A percentile compares a stretch with the other conserved stretches of the same genome.
Evolutionary conservation across 371 early-diverging fungal genomes (phyloP).

Genomic region (Entomophthora muscae): DNA sequence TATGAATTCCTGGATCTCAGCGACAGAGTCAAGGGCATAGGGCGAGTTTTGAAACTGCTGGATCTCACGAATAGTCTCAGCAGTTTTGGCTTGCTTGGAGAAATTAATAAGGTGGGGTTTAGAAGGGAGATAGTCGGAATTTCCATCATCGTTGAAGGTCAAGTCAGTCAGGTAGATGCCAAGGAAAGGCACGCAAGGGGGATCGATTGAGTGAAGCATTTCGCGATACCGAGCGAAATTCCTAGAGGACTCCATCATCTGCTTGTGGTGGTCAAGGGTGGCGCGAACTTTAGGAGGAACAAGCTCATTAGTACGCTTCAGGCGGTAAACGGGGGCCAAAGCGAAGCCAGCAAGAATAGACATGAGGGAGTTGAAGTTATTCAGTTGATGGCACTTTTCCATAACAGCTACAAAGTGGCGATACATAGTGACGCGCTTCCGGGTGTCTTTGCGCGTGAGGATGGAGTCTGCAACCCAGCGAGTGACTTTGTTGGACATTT

Average conservation of each 20-base stretch:
- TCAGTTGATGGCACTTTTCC: constrained; percentile 51
- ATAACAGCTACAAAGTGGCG: constrained; percentile 73
- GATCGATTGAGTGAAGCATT: constrained; percentile 56
- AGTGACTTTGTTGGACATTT: constrained; percentile 48
- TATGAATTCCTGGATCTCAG: constrained; percentile 62
- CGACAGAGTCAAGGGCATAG: constrained; percentile 54
- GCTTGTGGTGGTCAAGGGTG: constrained; percentile 28
- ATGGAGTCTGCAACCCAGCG: constrained; percentile 79
- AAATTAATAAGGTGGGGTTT: constrained; percentile 67
- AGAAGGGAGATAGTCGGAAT: constrained; percentile 33
- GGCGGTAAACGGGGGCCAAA: constrained; percentile 70
- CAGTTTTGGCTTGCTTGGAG: constrained; percentile 67
- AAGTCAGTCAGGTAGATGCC: constrained; percentile 76
- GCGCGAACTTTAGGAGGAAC: constrained; percentile 24
- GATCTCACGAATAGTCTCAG: constrained; percentile 74
- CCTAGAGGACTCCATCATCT: constrained; percentile 57
- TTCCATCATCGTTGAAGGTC: constrained; percentile 87
- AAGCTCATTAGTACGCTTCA: constrained; percentile 70
- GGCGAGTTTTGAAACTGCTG: constrained; percentile 76
- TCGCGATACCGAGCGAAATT: constrained; percentile 75
- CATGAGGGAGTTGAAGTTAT: constrained; percentile 88
- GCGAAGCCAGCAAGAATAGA: constrained; percentile 78
- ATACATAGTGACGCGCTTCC: constrained; percentile 48
- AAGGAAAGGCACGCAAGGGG: constrained; percentile 84
- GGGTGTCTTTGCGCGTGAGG: constrained; percentile 54